Conservation (phyloP, 495 filamentous ascomycete genomes). For the Letharia columbiana region DNA sequence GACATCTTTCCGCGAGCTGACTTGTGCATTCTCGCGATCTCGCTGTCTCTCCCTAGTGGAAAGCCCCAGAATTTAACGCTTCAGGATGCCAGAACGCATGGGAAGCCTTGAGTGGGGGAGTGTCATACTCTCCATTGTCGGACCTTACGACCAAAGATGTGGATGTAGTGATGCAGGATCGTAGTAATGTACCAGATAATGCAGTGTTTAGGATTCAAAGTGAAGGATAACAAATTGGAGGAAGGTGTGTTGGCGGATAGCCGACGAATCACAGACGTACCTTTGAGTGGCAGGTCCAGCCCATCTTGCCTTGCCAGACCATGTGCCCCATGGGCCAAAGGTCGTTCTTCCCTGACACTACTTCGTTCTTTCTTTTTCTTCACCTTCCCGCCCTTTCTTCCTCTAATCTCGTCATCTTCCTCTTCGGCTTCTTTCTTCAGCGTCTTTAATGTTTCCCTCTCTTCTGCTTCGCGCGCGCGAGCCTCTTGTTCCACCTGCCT, state of each 20-base stretch:
- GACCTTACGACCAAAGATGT: neutral
- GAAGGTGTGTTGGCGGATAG: neutral
- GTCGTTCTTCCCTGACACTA: slow-evolving; percentile 46
- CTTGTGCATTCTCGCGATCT: neutral
- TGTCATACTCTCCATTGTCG: neutral
- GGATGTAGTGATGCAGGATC: neutral
- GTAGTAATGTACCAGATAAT: neutral
- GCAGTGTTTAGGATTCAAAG: neutral
- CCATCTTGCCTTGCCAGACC: slow-evolving; percentile 61
- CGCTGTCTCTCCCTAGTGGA: neutral
- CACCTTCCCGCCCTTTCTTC: slow-evolving; percentile 37
- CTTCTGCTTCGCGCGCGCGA: slow-evolving; percentile 37
- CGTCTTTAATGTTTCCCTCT: slow-evolving; percentile 39
- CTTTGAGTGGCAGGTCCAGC: slow-evolving; percentile 45
- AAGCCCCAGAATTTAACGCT: neutral
- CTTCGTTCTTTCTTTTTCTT: slow-evolving; percentile 48
- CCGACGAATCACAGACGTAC: slow-evolving; percentile 38
- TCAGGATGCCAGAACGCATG: too few species aligned
- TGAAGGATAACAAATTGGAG: neutral
- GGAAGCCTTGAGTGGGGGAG: neutral
- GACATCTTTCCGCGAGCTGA: neutral
- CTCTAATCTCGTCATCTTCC: slow-evolving; percentile 40
- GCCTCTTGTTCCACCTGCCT: slow-evolving; percentile 35
- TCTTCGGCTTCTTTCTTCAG: slow-evolving; percentile 41
- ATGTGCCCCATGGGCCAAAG: slow-evolving; percentile 54